These are phyloP conservation scores for Globisporangium acanthophoron DNA, from an alignment of 352 stramenopile species.

Conservation along the genomic window DNA sequence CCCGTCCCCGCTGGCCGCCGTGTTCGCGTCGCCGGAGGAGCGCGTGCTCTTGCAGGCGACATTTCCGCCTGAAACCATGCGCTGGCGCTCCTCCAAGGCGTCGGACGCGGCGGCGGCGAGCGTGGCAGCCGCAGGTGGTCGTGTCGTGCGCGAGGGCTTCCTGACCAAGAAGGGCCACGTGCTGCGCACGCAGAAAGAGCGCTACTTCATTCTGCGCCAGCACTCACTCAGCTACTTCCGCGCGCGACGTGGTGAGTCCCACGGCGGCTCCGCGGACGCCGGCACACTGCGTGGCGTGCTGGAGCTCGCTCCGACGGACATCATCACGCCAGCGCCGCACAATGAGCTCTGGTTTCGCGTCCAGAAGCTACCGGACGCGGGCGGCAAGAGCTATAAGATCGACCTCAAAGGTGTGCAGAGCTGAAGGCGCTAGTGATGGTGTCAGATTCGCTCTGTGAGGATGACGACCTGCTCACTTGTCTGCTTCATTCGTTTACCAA, in stretches of 20 bases:
- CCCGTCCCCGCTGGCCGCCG: neutral
- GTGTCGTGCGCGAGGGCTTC: slow-evolving; percentile 30
- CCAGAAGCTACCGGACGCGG: slow-evolving; percentile 40
- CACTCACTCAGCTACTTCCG: slow-evolving; percentile 43
- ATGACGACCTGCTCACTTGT: neutral
- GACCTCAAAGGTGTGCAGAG: slow-evolving; percentile 48
- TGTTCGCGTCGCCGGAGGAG: slow-evolving; percentile 8
- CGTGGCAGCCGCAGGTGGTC: slow-evolving; percentile 4
- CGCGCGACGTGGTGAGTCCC: slow-evolving; percentile 20
- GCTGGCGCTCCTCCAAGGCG: slow-evolving; percentile 12
- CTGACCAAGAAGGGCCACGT: slow-evolving; percentile 51
- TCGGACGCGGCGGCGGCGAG: slow-evolving; percentile 1
- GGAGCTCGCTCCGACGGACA: slow-evolving; percentile 34
- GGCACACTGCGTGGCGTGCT: slow-evolving; percentile 38
- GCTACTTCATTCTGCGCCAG: slow-evolving; percentile 39
- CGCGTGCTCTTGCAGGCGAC: slow-evolving; percentile 1
- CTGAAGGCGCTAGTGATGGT: neutral
- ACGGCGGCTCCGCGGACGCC: slow-evolving; percentile 15
- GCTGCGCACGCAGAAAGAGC: slow-evolving; percentile 50
- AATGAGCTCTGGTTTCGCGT: slow-evolving; percentile 61
- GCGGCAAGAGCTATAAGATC: slow-evolving; percentile 57
- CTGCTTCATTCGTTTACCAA: neutral
- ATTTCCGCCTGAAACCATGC: slow-evolving; percentile 8
- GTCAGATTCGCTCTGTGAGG: neutral
- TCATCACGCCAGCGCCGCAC: slow-evolving; percentile 39